Conservation (phyloP, 768 basidiomycete species). For the Dendrothele bispora region DNA sequence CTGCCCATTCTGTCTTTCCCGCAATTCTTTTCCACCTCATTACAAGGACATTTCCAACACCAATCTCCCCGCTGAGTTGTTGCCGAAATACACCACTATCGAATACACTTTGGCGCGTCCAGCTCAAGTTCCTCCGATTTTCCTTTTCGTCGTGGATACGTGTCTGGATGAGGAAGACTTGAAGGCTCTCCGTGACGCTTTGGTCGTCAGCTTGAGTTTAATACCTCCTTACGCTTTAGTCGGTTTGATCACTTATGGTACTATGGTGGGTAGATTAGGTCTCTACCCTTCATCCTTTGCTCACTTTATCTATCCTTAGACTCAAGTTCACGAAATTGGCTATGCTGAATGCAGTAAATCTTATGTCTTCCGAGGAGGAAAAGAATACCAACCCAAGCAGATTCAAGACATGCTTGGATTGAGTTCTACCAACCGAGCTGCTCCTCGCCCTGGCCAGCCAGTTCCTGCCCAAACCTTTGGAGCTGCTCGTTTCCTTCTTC, state of each 20-base stretch:
- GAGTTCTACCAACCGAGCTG: conserved; percentile 74
- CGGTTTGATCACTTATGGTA: conserved; percentile 94
- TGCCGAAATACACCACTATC: conserved; percentile 99
- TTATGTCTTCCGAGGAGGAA: conserved; percentile 97
- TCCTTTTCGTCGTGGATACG: conserved; percentile 96
- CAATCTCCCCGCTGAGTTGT: conserved; percentile 92
- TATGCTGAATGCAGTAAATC: conserved; percentile 96
- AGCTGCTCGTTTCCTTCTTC: conserved; percentile 88
- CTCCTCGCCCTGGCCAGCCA: conserved; percentile 84
- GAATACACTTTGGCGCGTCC: conserved; percentile 97
- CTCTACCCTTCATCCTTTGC: not conserved
- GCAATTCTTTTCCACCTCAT: conserved; percentile 96
- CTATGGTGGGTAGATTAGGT: conserved; percentile 76
- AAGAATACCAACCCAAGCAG: conserved; percentile 94
- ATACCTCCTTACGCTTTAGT: conserved; percentile 94
- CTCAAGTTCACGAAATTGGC: conserved; percentile 98
- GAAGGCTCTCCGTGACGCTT: conserved; percentile 91
- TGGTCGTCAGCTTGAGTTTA: conserved; percentile 90
- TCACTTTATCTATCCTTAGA: conserved; percentile 42
- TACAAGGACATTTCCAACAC: conserved; percentile 99
- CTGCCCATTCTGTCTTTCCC: conserved; percentile 96
- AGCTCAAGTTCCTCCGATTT: conserved; percentile 91
- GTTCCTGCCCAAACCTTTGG: conserved; percentile 80
- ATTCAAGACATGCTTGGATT: conserved; percentile 98
- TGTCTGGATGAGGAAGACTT: conserved; percentile 95